Conservation (phyloP, 2,329 filamentous ascomycete genomes). For the Trichoderma sp. region DNA sequence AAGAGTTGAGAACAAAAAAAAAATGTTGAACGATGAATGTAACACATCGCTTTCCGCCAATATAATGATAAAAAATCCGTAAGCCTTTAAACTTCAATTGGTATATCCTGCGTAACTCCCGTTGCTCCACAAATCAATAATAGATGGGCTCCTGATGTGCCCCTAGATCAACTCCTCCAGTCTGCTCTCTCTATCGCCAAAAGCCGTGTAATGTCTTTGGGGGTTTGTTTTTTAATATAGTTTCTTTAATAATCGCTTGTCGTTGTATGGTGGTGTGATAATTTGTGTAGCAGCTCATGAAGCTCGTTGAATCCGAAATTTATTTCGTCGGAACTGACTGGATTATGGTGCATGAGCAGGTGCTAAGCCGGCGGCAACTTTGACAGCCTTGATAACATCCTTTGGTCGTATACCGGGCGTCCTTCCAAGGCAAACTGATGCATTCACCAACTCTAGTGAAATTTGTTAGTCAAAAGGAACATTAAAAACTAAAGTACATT, state of each 20-base stretch:
- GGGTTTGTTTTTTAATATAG: not conserved
- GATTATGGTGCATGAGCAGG: not conserved
- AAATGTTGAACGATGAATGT: not conserved
- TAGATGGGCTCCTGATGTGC: not conserved
- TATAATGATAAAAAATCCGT: not conserved
- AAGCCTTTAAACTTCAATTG: slow-evolving; percentile 7
- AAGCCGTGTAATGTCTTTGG: not conserved
- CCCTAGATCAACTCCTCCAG: not conserved
- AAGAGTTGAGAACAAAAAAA: not conserved
- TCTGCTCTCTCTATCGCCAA: not conserved
- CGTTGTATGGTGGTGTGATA: not conserved
- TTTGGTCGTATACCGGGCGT: slow-evolving; percentile 46
- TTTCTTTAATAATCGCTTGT: not conserved
- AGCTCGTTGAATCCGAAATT: not conserved
- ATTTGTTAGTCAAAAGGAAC: not conserved
- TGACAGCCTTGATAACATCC: slow-evolving; percentile 44
- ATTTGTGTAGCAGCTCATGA: not conserved
- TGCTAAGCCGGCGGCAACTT: slow-evolving; percentile 34
- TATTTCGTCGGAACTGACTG: not conserved
- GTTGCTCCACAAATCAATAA: slow-evolving; percentile 18
- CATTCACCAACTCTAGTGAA: slow-evolving; percentile 42
- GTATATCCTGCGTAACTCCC: slow-evolving; percentile 23
- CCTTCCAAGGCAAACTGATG: slow-evolving; percentile 46
- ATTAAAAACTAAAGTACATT: not conserved
- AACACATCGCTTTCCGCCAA: slow-evolving; percentile 4